phyloP scores from a whole-genome alignment of 345 rosid genomes.

The Salix brachista region DNA sequence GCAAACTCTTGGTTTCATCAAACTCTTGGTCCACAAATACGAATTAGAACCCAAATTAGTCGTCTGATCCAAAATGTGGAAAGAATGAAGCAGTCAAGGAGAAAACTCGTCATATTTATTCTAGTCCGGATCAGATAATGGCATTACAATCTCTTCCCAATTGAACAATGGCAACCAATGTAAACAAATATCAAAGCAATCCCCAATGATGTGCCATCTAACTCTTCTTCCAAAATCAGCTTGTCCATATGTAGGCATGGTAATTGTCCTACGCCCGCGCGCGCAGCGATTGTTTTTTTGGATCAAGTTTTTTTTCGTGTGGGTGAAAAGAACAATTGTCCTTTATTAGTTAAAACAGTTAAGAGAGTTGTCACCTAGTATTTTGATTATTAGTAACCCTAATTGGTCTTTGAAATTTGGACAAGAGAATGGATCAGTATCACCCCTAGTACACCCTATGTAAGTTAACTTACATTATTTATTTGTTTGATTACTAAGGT shows the following conservation, averaged over 20 bases:
- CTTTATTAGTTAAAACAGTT: no score
- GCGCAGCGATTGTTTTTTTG: no score
- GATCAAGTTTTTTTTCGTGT: no score
- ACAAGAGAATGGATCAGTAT: no score
- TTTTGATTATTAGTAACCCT: no score
- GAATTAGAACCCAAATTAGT: neutral
- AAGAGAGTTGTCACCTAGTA: no score
- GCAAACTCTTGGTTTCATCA: neutral
- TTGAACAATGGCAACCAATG: neutral
- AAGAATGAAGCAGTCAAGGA: neutral
- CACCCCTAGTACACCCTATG: no score
- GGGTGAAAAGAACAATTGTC: no score
- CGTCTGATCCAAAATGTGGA: neutral
- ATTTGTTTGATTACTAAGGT: no score
- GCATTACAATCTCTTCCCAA: conserved; percentile 12
- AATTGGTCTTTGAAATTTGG: no score
- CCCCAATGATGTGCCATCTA: conserved; percentile 5
- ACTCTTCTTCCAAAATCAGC: conserved; percentile 2
- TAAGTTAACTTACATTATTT: no score
- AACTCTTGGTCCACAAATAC: neutral
- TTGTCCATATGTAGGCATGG: neutral
- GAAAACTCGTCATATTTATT: neutral
- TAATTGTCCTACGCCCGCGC: no score
- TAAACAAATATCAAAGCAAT: neutral
- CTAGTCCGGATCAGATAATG: neutral